Percentiles rank a stretch among this genome's conserved stretches.
Evolutionary conservation across 768 basidiomycete genomes (phyloP).

Genomic region (Rossbeevera mucosa): DNA sequence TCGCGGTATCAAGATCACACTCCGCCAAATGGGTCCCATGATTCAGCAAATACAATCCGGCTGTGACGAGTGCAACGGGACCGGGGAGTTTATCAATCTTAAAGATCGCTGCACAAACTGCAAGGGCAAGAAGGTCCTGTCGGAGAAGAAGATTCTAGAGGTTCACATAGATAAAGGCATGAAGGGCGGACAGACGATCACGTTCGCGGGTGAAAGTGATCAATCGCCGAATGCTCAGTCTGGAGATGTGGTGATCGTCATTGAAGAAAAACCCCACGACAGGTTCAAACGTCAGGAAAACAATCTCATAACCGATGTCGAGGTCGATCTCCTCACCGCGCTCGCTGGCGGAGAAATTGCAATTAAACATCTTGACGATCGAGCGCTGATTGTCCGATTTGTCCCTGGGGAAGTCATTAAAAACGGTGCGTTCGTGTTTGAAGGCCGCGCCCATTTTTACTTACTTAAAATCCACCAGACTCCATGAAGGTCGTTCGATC

Average conservation of each 20-base stretch:
- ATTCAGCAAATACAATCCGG: slow-evolving; percentile 97
- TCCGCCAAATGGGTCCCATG: slow-evolving; percentile 99
- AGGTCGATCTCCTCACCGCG: slow-evolving; percentile 90
- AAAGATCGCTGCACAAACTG: slow-evolving; percentile 92
- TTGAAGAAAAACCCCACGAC: slow-evolving; percentile 90
- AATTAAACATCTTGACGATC: slow-evolving; percentile 92
- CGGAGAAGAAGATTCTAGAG: slow-evolving; percentile 96
- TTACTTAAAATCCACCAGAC: slow-evolving; percentile 41
- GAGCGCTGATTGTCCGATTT: slow-evolving; percentile 77
- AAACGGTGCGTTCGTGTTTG: slow-evolving; percentile 61
- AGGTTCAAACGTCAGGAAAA: slow-evolving; percentile 85
- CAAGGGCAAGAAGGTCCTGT: slow-evolving; percentile 91
- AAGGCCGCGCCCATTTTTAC: neutral
- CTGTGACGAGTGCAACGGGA: slow-evolving; percentile 89
- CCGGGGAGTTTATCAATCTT: slow-evolving; percentile 91
- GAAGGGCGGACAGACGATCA: slow-evolving; percentile 89
- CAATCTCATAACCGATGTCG: slow-evolving; percentile 81
- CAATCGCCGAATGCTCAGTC: slow-evolving; percentile 85
- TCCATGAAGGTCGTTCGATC: slow-evolving; percentile 86
- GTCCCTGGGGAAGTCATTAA: slow-evolving; percentile 89
- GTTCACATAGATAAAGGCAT: slow-evolving; percentile 98
- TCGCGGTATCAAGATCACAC: slow-evolving; percentile 83
- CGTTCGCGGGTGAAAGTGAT: slow-evolving; percentile 87
- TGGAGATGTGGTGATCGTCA: slow-evolving; percentile 91
- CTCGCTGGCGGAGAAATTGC: slow-evolving; percentile 87